A percentile compares a stretch with the other conserved stretches of the same genome.
Conservation (phyloP, 345 rosid species). For the Lenwebbia sp. region DNA sequence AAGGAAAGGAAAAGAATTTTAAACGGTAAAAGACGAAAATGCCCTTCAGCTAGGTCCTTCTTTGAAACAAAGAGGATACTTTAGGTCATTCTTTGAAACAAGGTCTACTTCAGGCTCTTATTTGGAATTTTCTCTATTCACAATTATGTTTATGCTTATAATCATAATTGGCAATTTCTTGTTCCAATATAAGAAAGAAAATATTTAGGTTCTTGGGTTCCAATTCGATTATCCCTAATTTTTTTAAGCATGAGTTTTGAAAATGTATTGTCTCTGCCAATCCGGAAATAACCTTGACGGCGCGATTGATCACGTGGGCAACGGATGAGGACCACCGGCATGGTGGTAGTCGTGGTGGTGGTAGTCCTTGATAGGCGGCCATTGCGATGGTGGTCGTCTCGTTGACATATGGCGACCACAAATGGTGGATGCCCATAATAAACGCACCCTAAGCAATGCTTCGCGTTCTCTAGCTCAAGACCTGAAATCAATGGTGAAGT, state of each 20-base stretch:
- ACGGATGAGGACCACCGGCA: not conserved
- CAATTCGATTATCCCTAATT: not conserved
- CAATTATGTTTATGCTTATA: not conserved
- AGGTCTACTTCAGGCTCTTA: too few species aligned
- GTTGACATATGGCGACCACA: not conserved
- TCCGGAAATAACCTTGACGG: not conserved
- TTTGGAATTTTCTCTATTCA: too few species aligned
- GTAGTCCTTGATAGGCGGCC: not conserved
- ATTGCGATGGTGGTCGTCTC: fast-evolving
- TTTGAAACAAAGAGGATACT: too few species aligned
- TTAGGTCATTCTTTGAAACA: too few species aligned
- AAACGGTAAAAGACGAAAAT: too few species aligned
- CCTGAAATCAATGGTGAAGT: not conserved
- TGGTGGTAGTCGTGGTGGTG: not conserved
- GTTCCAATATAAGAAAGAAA: not conserved
- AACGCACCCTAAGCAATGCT: not conserved
- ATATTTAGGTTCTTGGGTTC: not conserved
- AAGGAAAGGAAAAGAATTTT: too few species aligned
- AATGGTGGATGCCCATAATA: not conserved
- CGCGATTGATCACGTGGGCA: fast-evolving
- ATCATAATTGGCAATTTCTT: not conserved
- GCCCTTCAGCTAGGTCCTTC: too few species aligned
- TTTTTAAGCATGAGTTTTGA: not conserved
- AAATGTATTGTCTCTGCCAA: not conserved
- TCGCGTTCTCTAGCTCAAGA: not conserved